phyloP scores from a whole-genome alignment of 345 rosid species.

The Citrus glauca region DNA sequence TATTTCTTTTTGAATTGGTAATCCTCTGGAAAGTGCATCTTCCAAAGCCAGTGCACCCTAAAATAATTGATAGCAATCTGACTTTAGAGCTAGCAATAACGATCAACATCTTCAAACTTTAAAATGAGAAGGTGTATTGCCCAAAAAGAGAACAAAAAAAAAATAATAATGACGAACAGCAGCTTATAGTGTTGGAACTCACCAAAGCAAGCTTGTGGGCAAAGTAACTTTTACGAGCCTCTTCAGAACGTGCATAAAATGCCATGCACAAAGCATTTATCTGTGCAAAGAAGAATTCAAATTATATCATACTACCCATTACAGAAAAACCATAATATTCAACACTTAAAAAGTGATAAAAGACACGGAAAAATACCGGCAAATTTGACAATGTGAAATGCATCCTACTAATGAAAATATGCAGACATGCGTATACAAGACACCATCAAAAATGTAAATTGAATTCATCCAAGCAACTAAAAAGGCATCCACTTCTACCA shows the following conservation, averaged over 20 bases:
- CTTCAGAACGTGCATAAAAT: constrained; percentile 93
- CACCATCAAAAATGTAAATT: not conserved
- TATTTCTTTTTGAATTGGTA: constrained; percentile 80
- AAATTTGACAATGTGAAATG: not conserved
- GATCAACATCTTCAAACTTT: not conserved
- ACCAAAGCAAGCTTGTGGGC: constrained; percentile 96
- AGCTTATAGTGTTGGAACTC: constrained; percentile 5
- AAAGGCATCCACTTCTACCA: not conserved
- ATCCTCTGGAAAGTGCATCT: constrained; percentile 85
- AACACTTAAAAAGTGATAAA: not conserved
- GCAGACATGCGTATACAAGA: not conserved
- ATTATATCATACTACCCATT: not conserved
- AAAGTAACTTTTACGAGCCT: constrained; percentile 84
- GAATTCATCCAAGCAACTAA: not conserved
- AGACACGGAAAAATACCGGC: not conserved
- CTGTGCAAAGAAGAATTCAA: constrained; percentile 34
- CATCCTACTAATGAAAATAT: not conserved
- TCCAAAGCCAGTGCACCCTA: constrained; percentile 90
- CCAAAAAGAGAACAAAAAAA: not conserved
- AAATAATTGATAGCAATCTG: constrained; percentile 13
- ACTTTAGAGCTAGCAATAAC: constrained; percentile 11
- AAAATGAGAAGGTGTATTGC: not conserved
- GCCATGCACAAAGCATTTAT: constrained; percentile 91
- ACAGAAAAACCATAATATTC: not conserved
- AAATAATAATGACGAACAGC: not conserved